Evolutionary conservation across 2,329 filamentous ascomycete species (phyloP), one percentile per base, ranked within the genome.

Genomic region (Albophoma yamanashiensis): DNA sequence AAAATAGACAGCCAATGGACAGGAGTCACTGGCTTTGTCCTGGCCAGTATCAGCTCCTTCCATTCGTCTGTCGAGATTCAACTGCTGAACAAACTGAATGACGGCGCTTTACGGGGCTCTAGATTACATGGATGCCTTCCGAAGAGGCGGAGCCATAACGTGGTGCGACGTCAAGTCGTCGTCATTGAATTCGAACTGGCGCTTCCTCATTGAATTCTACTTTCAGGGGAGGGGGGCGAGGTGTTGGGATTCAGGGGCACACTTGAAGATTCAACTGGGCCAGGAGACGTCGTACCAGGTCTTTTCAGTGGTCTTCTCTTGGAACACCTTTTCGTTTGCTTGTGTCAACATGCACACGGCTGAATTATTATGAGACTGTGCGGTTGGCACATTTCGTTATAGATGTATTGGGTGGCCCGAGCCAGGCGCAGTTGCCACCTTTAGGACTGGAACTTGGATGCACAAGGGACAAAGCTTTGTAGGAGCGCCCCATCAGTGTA

Each of bases 301-400:
- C 63, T 66, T 65, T 64, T 72, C 70, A 64, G 70, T 69, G 71
- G 63, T 58, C 60, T 27, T 55, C 60, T 55, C 72, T 69, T 68
- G 67, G 70, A 71, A 71, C 69, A 72, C 69, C 70, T 71, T 69
- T 70, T 68, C 72, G 69, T 67, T 38, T 68, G 68, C 58, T 58
- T 65, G 43, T 66, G 62, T 72, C 67, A 69, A 72, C 67, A 70
- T 68, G 60, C n/a, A 43, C n/a, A 39, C 25, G 27, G 4, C 15
- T 15, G 14, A 11, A 14, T 39, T 8, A 57, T 20, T 50, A 12
- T 45, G 7, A 47, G 27, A 61, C 14, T 55, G 11, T n/a, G 17
- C 20, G 12, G 8, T 38, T 12, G 31, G 20, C 20, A 4, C 2
- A 4, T 31, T 50, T 1, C 25, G 17, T n/a, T 34, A 27, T 53